Evolutionary conservation across 768 basidiomycete genomes (phyloP), one percentile per base, ranked within the genome.

Genomic region (Gymnopilus junonius): DNA sequence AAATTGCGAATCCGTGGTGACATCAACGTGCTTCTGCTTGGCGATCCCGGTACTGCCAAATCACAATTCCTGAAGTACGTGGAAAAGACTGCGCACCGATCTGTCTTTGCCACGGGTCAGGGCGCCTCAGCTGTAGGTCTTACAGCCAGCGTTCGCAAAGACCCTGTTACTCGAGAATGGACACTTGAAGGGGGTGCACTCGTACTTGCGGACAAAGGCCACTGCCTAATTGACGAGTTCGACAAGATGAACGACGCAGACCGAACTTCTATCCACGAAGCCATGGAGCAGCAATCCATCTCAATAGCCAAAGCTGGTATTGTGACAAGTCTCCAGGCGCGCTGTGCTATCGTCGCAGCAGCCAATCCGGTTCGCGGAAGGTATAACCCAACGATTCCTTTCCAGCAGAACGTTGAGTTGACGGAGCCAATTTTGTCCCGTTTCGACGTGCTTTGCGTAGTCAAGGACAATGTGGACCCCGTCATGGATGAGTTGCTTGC

Each of bases 201-300:
- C 10, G 97, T 99, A n/a, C 83, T 99, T 20, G 97, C 97, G 2
- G 97, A 99, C 78, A 97, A 97, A 77, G 97, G 97, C 12, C 94
- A 92, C 27, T 99, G 97, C 72, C 81, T 99, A 37, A 99, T 99
- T 68, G 97, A 99, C 78, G 97, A 99, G 75, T 99, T 99, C 75
- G 97, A 99, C 82, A 99, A 99, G 83, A 99, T 99, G 97, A 99
- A 99, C 77, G 97, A 99, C 70, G 86, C 94, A 15, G 97, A 99
- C 75, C 85, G 97, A 69, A 99, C 96, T 15, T 97, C 95, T 4
- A 99, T 99, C 70, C 97, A 99, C 81, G 97, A 99, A 75, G 97
- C 97, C 1, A 99, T 99, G 97, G 97, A 99, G 74, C 97, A 99
- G 78, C 97, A 99, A 75, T 92, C 94, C 12, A 99, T 99, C 67